These are phyloP conservation scores for Trichoderma arundinaceum DNA, from an alignment of 2,329 filamentous ascomycete genomes.

Conservation along the genomic window DNA sequence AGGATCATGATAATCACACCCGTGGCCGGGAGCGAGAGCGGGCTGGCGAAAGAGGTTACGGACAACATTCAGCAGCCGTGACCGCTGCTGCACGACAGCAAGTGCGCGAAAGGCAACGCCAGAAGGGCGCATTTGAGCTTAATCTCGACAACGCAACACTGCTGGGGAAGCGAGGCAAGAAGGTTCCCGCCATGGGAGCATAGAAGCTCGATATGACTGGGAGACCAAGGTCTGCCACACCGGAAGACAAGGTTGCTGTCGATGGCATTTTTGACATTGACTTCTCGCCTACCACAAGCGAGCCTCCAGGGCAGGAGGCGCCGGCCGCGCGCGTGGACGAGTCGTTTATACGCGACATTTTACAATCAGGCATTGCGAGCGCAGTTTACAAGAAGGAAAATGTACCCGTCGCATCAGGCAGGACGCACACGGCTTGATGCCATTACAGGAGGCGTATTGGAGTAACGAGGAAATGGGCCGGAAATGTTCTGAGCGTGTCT, in stretches of 20 bases:
- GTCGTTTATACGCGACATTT: slow-evolving; percentile 15
- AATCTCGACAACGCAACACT: slow-evolving; percentile 90
- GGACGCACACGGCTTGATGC: slow-evolving; percentile 26
- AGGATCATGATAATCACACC: slow-evolving; percentile 50
- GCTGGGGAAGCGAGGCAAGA: slow-evolving; percentile 71
- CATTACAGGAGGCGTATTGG: slow-evolving; percentile 35
- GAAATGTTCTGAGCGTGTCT: slow-evolving; percentile 14
- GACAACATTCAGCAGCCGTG: slow-evolving; percentile 84
- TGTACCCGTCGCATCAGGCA: slow-evolving; percentile 6
- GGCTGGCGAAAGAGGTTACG: slow-evolving; percentile 71
- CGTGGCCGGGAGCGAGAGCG: slow-evolving; percentile 46
- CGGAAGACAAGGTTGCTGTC: slow-evolving; percentile 29
- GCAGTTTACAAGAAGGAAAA: slow-evolving; percentile 13
- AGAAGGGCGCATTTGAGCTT: slow-evolving; percentile 87
- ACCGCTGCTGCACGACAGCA: slow-evolving; percentile 83
- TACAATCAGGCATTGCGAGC: slow-evolving; percentile 23
- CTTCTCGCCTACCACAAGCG: slow-evolving; percentile 17
- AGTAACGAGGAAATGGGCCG: slow-evolving; percentile 36
- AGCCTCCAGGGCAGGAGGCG: neutral
- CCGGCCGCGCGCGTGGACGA: slow-evolving; percentile 10
- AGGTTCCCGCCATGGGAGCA: slow-evolving; percentile 54
- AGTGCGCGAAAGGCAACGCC: slow-evolving; percentile 68
- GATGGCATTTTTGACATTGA: slow-evolving; percentile 33
- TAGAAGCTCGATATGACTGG: slow-evolving; percentile 37
- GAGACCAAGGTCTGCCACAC: slow-evolving; percentile 2